These are phyloP conservation scores for Monosporascus sp. DNA, from an alignment of 2,329 filamentous ascomycete genomes.

Conservation along the genomic window DNA sequence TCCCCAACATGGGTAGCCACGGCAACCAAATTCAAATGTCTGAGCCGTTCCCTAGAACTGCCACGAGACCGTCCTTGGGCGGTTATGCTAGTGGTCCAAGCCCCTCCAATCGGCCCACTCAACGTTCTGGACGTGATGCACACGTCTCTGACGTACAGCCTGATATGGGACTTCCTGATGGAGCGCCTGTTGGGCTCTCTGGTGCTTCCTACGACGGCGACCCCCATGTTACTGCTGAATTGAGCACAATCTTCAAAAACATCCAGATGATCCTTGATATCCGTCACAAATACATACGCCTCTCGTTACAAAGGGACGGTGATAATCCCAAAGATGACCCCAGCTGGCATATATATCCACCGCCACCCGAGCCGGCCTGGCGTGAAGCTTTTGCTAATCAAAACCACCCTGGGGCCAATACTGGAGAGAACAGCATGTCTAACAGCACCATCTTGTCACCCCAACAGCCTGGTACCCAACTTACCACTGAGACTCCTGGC, in stretches of 20 bases:
- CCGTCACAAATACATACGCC: constrained; percentile 79
- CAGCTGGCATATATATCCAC: constrained; percentile 84
- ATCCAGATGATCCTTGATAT: constrained; percentile 87
- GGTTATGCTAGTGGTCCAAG: constrained; percentile 9
- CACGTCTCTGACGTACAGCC: constrained; percentile 13
- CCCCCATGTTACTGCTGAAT: constrained; percentile 75
- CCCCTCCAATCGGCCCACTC: constrained; percentile 8
- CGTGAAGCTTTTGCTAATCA: constrained; percentile 45
- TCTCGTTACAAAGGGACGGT: constrained; percentile 75
- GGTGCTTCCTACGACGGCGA: constrained; percentile 68
- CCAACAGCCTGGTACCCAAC: constrained; percentile 24
- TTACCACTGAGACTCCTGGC: constrained; percentile 21
- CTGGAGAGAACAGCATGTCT: constrained; percentile 38
- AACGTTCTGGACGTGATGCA: constrained; percentile 9
- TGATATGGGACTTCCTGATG: constrained; percentile 44
- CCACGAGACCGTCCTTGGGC: constrained; percentile 26
- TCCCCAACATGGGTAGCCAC: constrained; percentile 24
- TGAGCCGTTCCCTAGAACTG: constrained; percentile 23
- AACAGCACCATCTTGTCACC: constrained; percentile 40
- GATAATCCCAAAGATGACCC: constrained; percentile 87
- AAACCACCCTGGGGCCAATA: constrained; percentile 29
- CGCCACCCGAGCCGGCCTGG: constrained; percentile 90
- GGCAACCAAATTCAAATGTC: constrained; percentile 13
- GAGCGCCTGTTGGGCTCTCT: constrained; percentile 57
- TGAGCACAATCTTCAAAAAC: constrained; percentile 82